Evolutionary conservation across 2,329 filamentous ascomycete genomes (phyloP).

Genomic region (Fusarium udum): DNA sequence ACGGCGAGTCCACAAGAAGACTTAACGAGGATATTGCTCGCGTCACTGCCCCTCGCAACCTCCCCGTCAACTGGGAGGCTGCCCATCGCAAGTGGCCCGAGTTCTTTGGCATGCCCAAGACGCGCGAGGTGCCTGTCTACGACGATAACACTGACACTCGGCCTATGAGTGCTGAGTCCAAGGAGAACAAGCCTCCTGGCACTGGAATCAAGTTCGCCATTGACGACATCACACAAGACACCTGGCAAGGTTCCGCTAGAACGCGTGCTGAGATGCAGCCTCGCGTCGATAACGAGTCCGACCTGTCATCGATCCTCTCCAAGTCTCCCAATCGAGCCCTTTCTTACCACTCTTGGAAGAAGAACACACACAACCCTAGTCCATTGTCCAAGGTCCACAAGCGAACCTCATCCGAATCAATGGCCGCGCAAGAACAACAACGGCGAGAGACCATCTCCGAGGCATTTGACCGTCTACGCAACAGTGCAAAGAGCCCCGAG

Average conservation of each 20-base stretch:
- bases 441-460: constrained; percentile 47
- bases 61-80: constrained; percentile 56
- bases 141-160: constrained; percentile 50
- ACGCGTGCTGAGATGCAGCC: constrained; percentile 63
- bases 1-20: constrained; percentile 63
- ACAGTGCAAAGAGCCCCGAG: constrained; percentile 47
- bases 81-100: constrained; percentile 64
- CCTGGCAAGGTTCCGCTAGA: constrained; percentile 52
- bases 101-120: constrained; percentile 56
- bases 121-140: constrained; percentile 40
- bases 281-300: constrained; percentile 62
- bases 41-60: constrained; percentile 52
- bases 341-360: constrained; percentile 41
- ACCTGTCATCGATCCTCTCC: constrained; percentile 57
- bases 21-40: constrained; percentile 60
- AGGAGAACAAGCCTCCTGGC: constrained; percentile 57
- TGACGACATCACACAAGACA: constrained; percentile 56
- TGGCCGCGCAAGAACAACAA: constrained; percentile 34
- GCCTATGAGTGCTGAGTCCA: constrained; percentile 50
- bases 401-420: constrained; percentile 44
- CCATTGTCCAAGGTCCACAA: constrained; percentile 51
- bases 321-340: constrained; percentile 49
- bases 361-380: constrained; percentile 48
- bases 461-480: constrained; percentile 49
- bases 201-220: constrained; percentile 49